These are phyloP conservation scores for Rhododendron griersonianum DNA, from an alignment of 148 eudicot genomes.

Conservation along the genomic window DNA sequence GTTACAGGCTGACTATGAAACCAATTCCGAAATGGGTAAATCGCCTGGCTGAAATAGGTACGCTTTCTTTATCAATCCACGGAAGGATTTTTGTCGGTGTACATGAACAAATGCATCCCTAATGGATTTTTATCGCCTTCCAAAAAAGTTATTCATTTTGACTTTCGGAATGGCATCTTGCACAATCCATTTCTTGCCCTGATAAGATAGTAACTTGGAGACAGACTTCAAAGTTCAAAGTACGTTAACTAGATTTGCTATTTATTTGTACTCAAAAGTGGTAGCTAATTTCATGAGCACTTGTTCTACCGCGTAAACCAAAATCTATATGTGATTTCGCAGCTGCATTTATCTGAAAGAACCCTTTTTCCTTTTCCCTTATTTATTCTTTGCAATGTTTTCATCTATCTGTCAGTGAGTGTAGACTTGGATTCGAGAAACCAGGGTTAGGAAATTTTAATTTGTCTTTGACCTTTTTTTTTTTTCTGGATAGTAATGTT, in stretches of 20 bases:
- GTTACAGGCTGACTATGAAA: conserved; percentile 67
- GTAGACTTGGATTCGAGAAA: no score
- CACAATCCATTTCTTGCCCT: neutral
- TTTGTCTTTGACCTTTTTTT: no score
- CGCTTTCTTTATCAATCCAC: neutral
- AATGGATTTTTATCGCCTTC: neutral
- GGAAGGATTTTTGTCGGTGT: neutral
- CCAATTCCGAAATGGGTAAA: conserved; percentile 86
- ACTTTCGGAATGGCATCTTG: neutral
- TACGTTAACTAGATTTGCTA: neutral
- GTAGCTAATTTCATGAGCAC: neutral
- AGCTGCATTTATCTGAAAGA: neutral
- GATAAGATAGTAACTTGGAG: neutral
- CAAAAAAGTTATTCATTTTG: neutral
- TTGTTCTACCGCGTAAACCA: neutral
- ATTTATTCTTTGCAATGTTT: neutral
- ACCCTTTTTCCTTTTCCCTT: neutral
- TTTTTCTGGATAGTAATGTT: neutral
- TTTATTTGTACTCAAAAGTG: neutral
- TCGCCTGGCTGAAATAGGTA: conserved; percentile 83
- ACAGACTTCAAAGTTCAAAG: neutral
- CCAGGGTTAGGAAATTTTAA: no score
- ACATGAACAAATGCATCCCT: neutral
- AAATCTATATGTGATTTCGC: neutral
- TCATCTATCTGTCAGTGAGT: neutral